Evolutionary conservation across 257 asterid species (phyloP).

Genomic region (Solanum acaule): DNA sequence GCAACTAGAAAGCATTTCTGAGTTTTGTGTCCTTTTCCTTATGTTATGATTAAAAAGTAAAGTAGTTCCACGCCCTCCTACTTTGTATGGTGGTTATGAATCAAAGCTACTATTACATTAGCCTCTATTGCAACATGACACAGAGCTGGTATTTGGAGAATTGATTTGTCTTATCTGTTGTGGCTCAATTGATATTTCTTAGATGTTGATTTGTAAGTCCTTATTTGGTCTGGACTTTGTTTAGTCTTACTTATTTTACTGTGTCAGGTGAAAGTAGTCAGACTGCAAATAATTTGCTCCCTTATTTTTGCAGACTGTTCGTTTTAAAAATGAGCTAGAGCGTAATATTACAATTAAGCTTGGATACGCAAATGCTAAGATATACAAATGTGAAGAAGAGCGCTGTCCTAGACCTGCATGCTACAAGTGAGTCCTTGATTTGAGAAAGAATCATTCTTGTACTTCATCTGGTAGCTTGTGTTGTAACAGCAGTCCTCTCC

Average conservation of each 20-base stretch:
- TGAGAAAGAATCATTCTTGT: not conserved
- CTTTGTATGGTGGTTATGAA: not conserved
- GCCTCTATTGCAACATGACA: not conserved
- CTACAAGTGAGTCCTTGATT: constrained; percentile 62
- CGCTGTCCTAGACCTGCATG: constrained; percentile 87
- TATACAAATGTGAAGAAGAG: constrained; percentile 90
- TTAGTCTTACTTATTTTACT: not conserved
- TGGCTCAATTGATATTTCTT: not conserved
- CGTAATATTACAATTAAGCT: constrained; percentile 97
- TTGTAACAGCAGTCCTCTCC: constrained; percentile 1
- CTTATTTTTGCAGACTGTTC: constrained; percentile 65
- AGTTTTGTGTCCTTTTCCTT: not conserved
- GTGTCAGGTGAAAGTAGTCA: not conserved
- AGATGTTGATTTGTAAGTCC: not conserved
- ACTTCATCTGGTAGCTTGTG: constrained; percentile 6
- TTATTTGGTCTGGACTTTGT: not conserved
- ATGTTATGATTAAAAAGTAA: not conserved
- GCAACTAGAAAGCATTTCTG: not conserved
- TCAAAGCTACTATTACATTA: not conserved
- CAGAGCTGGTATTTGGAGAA: not conserved
- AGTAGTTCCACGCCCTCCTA: not conserved
- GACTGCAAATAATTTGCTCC: not conserved
- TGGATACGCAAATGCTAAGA: constrained; percentile 98
- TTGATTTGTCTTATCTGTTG: not conserved
- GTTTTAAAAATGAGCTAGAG: constrained; percentile 92